Conservation (phyloP, 108 stramenopile genomes). For the Nitzschia putrida region DNA sequence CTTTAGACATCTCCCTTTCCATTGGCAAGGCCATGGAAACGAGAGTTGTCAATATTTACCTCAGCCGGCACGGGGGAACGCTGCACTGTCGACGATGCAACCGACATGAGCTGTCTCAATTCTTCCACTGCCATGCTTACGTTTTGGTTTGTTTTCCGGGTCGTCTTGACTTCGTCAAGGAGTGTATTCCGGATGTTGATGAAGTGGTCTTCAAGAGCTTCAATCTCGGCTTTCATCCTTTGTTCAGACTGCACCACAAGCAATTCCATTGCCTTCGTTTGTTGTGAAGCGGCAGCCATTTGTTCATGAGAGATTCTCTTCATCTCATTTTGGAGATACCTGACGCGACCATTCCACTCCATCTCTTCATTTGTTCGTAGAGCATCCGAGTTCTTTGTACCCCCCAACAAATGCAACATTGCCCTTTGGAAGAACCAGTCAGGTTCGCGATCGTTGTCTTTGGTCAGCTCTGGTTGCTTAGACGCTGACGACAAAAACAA, state of each 20-base stretch:
- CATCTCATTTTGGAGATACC: conserved; percentile 48
- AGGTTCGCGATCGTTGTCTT: background rate
- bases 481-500: conserved; percentile 37
- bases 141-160: conserved; percentile 18
- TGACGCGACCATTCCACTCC: conserved; percentile 47
- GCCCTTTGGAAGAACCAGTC: conserved; percentile 29
- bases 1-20: background rate
- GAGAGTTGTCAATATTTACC: conserved; percentile 18
- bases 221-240: conserved; percentile 23
- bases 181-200: conserved; percentile 11
- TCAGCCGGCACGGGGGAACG: conserved; percentile 19
- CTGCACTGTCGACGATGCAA: background rate
- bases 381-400: conserved; percentile 7
- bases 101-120: conserved; percentile 10
- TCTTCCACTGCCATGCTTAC: conserved; percentile 23
- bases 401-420: conserved; percentile 48
- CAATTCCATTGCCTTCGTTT: conserved; percentile 24
- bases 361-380: conserved; percentile 7
- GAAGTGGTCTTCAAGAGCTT: conserved; percentile 27
- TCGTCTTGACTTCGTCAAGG: conserved; percentile 11
- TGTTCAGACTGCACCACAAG: conserved; percentile 22
- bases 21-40: background rate
- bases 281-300: conserved; percentile 12
- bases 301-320: conserved; percentile 38
- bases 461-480: background rate